Conservation (phyloP, 257 asterid genomes). For the Ajuga chamaepitys region DNA sequence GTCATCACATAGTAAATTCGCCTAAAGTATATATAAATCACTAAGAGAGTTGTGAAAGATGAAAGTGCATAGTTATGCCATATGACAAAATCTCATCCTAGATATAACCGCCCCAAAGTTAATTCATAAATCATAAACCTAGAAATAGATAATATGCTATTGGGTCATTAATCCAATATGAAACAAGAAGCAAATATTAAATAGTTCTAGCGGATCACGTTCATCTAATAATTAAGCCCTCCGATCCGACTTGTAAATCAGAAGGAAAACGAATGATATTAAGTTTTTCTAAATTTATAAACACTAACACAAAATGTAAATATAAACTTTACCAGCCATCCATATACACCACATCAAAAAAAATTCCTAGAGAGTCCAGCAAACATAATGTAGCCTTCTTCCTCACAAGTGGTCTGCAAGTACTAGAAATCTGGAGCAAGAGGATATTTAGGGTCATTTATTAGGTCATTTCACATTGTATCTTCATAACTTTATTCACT, state of each 20-base stretch:
- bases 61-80: too few species aligned
- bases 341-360: conserved; percentile 91
- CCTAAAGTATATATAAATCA: too few species aligned
- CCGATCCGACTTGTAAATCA: conserved; percentile 79
- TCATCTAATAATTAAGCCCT: conserved; percentile 97
- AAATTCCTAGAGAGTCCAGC: conserved; percentile 84
- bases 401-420: conserved; percentile 97
- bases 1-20: too few species aligned
- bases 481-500: conserved; percentile 31
- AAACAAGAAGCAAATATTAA: too few species aligned
- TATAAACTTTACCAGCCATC: conserved; percentile 78
- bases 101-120: too few species aligned
- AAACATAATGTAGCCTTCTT: conserved; percentile 98
- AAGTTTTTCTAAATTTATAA: not conserved
- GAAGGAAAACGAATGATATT: conserved; percentile 5
- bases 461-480: conserved; percentile 11
- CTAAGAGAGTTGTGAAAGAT: too few species aligned
- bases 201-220: too few species aligned
- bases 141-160: too few species aligned
- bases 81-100: too few species aligned
- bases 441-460: conserved; percentile 21
- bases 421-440: conserved; percentile 77
- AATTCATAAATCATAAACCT: too few species aligned
- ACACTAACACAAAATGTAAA: conserved; percentile 11
- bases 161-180: too few species aligned